A percentile compares a stretch with the other conserved stretches of the same genome.
Evolutionary conservation across 23 red algal species (phyloP).

Genomic region (Cyanidioschyzon merolae): DNA sequence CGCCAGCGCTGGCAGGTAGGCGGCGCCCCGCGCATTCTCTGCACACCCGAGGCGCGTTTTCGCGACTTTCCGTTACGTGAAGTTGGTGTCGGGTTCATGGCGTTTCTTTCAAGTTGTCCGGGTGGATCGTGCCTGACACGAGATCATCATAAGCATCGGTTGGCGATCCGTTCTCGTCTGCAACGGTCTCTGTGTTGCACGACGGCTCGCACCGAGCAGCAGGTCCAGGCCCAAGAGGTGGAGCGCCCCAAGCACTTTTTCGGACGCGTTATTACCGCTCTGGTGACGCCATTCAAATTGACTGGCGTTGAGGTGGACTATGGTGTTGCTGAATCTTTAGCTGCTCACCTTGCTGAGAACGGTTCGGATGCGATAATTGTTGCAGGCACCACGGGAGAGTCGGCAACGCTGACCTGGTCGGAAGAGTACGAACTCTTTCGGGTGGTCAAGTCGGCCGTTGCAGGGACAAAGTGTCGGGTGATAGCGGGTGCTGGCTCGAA

Average conservation of each 20-base stretch:
- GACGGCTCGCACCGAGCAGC: not conserved
- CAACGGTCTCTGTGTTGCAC: not conserved
- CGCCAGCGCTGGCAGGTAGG: too few relatives aligned
- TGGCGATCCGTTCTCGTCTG: too few relatives aligned
- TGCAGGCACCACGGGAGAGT: constrained; percentile 90
- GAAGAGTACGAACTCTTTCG: constrained; percentile 99
- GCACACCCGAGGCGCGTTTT: too few relatives aligned
- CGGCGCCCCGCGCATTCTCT: too few relatives aligned
- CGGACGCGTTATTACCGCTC: constrained; percentile 74
- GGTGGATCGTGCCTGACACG: too few relatives aligned
- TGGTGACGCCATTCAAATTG: constrained; percentile 94
- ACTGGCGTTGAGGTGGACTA: constrained; percentile 63
- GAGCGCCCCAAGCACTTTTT: constrained; percentile 29
- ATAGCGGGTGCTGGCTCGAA: constrained; percentile 96
- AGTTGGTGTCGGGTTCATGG: too few relatives aligned
- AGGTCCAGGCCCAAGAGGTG: not conserved
- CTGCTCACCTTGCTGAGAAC: constrained; percentile 40
- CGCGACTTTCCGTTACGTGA: too few relatives aligned
- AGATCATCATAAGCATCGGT: too few relatives aligned
- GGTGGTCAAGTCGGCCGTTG: constrained; percentile 55
- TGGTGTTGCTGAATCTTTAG: constrained; percentile 74
- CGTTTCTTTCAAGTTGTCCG: too few relatives aligned
- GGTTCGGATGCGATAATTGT: constrained; percentile 82
- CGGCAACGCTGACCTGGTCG: constrained; percentile 83
- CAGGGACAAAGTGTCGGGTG: constrained; percentile 29